A percentile compares a stretch with the other conserved stretches of the same genome.
phyloP scores from a whole-genome alignment of 1,284 basidiomycete species.

The Moesziomyces antarcticus region DNA sequence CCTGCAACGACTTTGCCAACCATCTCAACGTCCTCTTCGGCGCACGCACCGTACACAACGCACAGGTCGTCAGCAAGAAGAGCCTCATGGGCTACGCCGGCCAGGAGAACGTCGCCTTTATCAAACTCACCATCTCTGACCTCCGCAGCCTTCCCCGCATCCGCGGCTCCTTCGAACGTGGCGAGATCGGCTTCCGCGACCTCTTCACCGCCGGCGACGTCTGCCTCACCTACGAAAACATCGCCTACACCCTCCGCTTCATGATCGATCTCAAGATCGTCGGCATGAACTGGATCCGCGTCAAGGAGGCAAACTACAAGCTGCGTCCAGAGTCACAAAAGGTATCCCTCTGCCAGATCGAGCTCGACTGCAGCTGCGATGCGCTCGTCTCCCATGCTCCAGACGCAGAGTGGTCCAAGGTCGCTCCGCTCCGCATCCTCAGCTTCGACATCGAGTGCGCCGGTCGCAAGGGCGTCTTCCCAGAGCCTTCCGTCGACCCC shows the following conservation, averaged over 20 bases:
- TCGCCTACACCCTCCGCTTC: slow-evolving; percentile 66
- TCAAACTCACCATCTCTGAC: slow-evolving; percentile 63
- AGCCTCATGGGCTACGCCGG: slow-evolving; percentile 65
- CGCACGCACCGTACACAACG: slow-evolving; percentile 43
- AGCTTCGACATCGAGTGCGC: slow-evolving; percentile 68
- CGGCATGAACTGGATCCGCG: slow-evolving; percentile 67
- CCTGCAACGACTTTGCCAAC: slow-evolving; percentile 63
- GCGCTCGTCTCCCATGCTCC: slow-evolving; percentile 61
- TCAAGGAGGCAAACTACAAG: slow-evolving; percentile 60
- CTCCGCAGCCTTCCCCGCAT: slow-evolving; percentile 58
- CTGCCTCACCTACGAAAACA: slow-evolving; percentile 65
- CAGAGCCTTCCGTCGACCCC: slow-evolving; percentile 62
- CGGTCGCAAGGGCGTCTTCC: slow-evolving; percentile 67
- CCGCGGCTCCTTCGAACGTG: slow-evolving; percentile 63
- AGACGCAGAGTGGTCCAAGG: slow-evolving; percentile 65
- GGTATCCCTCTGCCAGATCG: slow-evolving; percentile 64
- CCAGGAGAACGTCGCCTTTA: slow-evolving; percentile 61
- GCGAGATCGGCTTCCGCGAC: slow-evolving; percentile 64
- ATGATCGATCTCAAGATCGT: slow-evolving; percentile 67
- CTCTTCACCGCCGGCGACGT: slow-evolving; percentile 60
- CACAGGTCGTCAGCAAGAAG: slow-evolving; percentile 57
- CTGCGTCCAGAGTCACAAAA: slow-evolving; percentile 49
- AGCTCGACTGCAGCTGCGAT: slow-evolving; percentile 61
- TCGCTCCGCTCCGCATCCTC: slow-evolving; percentile 65
- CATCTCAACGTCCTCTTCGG: slow-evolving; percentile 64